Evolutionary conservation across 768 basidiomycete genomes (phyloP), one percentile per base, ranked within the genome.

Genomic region (Candolleomyces eurysporus): DNA sequence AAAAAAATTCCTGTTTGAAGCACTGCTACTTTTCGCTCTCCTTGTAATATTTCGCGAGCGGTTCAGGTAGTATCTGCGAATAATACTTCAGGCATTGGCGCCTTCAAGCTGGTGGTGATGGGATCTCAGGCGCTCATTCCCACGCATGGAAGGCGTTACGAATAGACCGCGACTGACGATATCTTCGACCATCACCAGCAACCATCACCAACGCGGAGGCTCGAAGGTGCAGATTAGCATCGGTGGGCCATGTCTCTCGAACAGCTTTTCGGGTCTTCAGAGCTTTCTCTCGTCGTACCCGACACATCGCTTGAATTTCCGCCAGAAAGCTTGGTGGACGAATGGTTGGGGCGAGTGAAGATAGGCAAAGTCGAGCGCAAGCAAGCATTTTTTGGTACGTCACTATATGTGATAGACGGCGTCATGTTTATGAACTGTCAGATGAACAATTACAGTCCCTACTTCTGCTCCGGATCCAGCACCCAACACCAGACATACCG

Each of bases 371-470:
- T 77, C 16, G 86, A 90, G 62, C 78, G 89, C 68, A 81, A 78
- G 58, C 82, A 87, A 66, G 88, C 88, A 1, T 92, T 90, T 76
- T 92, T 91, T 66, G 91, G 91, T 90, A 69, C 70, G 82, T 73
- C 63, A 64, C 63, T 59, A 4, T 1, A 16, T 36, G 36, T 45
- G 59, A 50, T 65, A 51, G 13, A 36, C 59, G 65, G 54, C 64
- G 52, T 48, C 54, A 59, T 58, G 68, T 66, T 72, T 64, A 71
- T 67, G 60, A 65, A 68, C 48, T 60, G n/a, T 17, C 61, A 86
- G 85, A 87, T 61, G 85, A 86, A 69, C 82, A 85, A 64, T 69
- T 86, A 45, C 80, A 78, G 55, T 75, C 82, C 6, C 67, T 86
- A 42, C 67, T 85, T 48, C 75, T 76, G 31, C 64, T 85, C 57